A percentile compares a stretch with the other conserved stretches of the same genome.
Conservation (phyloP, 306 rosid species). For the Sindora glabra region DNA sequence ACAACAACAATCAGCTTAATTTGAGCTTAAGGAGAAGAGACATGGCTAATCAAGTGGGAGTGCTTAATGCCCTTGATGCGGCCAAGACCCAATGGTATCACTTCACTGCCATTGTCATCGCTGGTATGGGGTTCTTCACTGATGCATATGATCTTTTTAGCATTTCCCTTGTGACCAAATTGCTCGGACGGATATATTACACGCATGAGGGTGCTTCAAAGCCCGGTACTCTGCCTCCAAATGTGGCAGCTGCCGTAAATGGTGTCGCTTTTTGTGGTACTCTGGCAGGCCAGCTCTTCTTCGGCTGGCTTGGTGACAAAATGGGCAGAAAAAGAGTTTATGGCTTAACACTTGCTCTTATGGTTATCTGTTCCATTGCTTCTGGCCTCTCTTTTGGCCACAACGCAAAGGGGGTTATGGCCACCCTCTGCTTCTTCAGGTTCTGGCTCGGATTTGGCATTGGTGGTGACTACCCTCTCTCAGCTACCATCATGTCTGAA, state of each 20-base stretch:
- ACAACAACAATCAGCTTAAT: background rate
- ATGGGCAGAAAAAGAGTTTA: constrained; percentile 23
- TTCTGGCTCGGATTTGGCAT: constrained; percentile 32
- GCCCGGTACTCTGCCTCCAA: constrained; percentile 24
- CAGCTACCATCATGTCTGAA: constrained; percentile 29
- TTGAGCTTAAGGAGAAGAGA: background rate
- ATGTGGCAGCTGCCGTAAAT: constrained; percentile 9
- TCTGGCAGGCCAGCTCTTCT: constrained; percentile 24
- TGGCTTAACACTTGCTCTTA: constrained; percentile 18
- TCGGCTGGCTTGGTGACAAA: constrained; percentile 29
- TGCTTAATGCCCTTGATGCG: constrained; percentile 18
- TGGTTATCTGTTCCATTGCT: constrained; percentile 16
- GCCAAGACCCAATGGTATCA: constrained; percentile 27
- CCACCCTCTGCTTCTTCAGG: constrained; percentile 22
- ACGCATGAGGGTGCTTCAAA: background rate
- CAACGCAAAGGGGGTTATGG: background rate
- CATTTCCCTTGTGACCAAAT: constrained; percentile 16
- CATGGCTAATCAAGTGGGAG: constrained; percentile 16
- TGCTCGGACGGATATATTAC: constrained; percentile 18
- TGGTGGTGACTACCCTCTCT: constrained; percentile 32
- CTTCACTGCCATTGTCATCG: constrained; percentile 22
- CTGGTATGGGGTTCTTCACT: constrained; percentile 31
- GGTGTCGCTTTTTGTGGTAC: constrained; percentile 28
- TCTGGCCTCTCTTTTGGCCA: constrained; percentile 26
- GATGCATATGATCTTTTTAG: constrained; percentile 28